These are phyloP conservation scores for Scutellospora calospora DNA, from an alignment of 371 early-diverging fungal species.

Conservation along the genomic window DNA sequence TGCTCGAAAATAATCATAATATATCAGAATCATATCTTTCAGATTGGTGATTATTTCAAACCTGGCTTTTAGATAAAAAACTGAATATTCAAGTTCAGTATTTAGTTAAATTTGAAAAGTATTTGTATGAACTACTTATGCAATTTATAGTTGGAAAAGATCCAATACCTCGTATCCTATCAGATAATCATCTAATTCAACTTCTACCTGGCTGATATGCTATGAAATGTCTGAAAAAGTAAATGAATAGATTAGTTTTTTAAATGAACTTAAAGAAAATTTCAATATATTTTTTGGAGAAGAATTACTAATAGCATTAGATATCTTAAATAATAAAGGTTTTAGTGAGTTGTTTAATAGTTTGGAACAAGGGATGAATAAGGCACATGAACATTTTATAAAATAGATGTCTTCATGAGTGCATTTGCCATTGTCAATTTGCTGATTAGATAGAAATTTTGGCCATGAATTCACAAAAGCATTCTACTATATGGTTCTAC, in stretches of 20 bases:
- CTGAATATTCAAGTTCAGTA: constrained; percentile 24
- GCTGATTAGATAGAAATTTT: background rate
- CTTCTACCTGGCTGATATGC: background rate
- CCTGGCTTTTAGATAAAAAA: background rate
- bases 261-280: background rate
- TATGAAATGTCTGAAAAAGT: constrained; percentile 19
- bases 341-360: background rate
- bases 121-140: background rate
- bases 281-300: background rate
- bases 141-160: background rate
- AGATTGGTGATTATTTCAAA: background rate
- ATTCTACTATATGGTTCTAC: background rate
- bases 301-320: background rate
- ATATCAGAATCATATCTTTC: background rate
- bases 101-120: background rate
- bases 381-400: background rate
- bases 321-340: background rate
- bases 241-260: background rate
- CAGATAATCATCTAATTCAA: background rate
- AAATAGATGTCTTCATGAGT: background rate
- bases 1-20: background rate
- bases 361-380: constrained; percentile 9
- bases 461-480: background rate
- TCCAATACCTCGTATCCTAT: background rate
- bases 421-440: constrained; percentile 6